phyloP scores from a whole-genome alignment of 371 early-diverging fungal species.

The Rhizopus delemar region DNA sequence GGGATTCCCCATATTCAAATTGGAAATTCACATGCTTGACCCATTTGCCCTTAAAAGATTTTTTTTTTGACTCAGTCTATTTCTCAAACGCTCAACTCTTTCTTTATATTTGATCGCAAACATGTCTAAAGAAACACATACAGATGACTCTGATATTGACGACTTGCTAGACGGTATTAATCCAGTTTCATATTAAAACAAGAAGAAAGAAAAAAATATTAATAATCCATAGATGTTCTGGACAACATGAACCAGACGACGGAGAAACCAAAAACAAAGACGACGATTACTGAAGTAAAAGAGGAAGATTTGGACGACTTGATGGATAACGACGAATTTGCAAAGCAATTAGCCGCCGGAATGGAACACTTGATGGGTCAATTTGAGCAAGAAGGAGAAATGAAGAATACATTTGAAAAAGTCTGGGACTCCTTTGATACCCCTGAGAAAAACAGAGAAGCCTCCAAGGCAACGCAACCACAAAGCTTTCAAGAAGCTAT shows the following conservation, averaged over 20 bases:
- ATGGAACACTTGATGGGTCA: conserved; percentile 77
- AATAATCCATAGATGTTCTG: conserved; percentile 45
- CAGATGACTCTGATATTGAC: conserved; percentile 61
- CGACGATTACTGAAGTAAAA: conserved; percentile 21
- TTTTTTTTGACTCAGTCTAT: conserved; percentile 1
- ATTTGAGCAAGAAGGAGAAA: conserved; percentile 46
- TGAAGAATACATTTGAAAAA: conserved; percentile 67
- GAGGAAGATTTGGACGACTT: conserved; percentile 37
- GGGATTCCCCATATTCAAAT: neutral
- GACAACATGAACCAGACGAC: conserved; percentile 43
- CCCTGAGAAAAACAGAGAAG: conserved; percentile 18
- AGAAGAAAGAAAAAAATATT: neutral
- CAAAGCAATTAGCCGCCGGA: conserved; percentile 70
- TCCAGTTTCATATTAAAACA: neutral
- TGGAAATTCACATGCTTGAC: conserved; percentile 5
- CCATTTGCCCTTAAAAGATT: neutral
- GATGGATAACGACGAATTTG: conserved; percentile 73
- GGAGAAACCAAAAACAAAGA: conserved; percentile 11
- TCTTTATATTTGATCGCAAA: neutral
- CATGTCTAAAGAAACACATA: conserved; percentile 33
- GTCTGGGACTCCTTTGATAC: conserved; percentile 56
- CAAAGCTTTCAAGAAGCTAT: conserved; percentile 77
- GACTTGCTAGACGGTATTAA: conserved; percentile 62
- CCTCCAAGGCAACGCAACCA: conserved; percentile 11
- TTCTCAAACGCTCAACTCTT: neutral